phyloP scores from a whole-genome alignment of 2,329 filamentous ascomycete genomes.

The Talaromyces verruculosus region DNA sequence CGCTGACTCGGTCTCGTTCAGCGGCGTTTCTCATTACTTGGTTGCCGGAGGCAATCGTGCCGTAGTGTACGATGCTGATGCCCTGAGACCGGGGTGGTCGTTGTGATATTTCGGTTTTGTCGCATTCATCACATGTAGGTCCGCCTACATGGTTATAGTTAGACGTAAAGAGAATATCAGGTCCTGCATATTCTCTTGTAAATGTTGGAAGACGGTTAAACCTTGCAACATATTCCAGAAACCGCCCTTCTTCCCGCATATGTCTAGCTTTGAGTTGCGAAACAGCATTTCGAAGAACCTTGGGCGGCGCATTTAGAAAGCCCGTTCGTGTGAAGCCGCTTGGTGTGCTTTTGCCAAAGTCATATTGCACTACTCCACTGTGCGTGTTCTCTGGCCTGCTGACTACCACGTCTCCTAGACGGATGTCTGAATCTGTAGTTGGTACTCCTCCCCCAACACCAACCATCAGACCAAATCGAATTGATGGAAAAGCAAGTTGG shows the following conservation, averaged over 20 bases:
- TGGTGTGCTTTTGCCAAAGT: not conserved
- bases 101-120: not conserved
- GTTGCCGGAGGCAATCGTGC: constrained; percentile 3
- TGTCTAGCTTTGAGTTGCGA: not conserved
- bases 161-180: not conserved
- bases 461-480: not conserved
- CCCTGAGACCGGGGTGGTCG: not conserved
- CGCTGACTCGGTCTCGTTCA: not conserved
- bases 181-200: not conserved
- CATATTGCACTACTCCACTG: constrained; percentile 1
- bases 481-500: not conserved
- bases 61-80: not conserved
- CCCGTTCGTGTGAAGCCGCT: not conserved
- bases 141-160: not conserved
- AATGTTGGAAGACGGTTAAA: not conserved
- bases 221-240: not conserved
- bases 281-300: not conserved
- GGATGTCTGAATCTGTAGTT: not conserved
- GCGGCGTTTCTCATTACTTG: constrained; percentile 6
- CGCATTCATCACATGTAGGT: not conserved
- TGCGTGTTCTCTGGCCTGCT: not conserved
- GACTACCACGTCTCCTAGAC: constrained; percentile 2
- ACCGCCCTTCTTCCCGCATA: not conserved
- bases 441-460: constrained; percentile 10
- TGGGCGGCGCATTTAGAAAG: not conserved